These are phyloP conservation scores for Komagataea norvegica DNA, from an alignment of 1,139 yeast species.

Conservation along the genomic window DNA sequence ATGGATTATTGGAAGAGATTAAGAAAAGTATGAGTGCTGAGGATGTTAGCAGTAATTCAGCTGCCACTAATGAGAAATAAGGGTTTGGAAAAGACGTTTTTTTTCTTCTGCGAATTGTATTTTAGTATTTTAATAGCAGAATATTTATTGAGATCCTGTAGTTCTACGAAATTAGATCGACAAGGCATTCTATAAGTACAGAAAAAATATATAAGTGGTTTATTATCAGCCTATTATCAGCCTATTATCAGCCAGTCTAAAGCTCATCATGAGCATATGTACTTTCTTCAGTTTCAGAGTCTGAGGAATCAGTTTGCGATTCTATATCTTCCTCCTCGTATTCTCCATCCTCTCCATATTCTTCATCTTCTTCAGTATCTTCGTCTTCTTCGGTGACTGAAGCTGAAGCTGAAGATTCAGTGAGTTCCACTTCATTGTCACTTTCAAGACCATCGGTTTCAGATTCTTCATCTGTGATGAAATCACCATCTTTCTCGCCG, in stretches of 20 bases:
- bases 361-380: slow-evolving; percentile 2
- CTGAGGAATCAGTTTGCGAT: too few relatives aligned
- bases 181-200: too few relatives aligned
- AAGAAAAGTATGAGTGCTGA: slow-evolving; percentile 17
- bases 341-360: too few relatives aligned
- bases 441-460: not conserved
- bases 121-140: not conserved
- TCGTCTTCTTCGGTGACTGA: not conserved
- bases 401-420: too few relatives aligned
- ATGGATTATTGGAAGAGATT: slow-evolving; percentile 23
- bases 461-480: not conserved
- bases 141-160: too few relatives aligned
- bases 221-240: not conserved
- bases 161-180: too few relatives aligned
- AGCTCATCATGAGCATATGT: slow-evolving; percentile 2
- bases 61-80: not conserved
- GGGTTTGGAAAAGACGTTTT: not conserved
- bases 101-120: not conserved
- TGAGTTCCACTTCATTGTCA: not conserved
- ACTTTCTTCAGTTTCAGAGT: too few relatives aligned
- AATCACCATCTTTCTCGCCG: not conserved
- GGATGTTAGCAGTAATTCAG: slow-evolving; percentile 3
- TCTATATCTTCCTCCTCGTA: too few relatives aligned
- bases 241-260: not conserved
- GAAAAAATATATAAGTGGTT: too few relatives aligned